Evolutionary conservation across 2,329 filamentous ascomycete species (phyloP), one percentile per base, ranked within the genome.

Genomic region (Escovopsis sp.): DNA sequence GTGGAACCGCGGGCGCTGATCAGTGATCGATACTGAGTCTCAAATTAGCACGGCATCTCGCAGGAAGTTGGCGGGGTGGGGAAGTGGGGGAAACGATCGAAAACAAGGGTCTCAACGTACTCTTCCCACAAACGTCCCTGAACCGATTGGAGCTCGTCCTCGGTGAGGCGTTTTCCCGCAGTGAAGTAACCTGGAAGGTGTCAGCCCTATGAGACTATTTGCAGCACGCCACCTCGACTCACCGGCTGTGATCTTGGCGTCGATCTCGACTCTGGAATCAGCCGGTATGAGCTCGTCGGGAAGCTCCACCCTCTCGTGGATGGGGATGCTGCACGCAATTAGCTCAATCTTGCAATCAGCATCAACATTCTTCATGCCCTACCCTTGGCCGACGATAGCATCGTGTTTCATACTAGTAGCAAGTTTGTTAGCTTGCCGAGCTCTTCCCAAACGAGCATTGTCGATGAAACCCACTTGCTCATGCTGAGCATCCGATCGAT

Each of bases 401-500:
- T 90, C 83, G 58, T 90, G 79, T 64, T 90, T 88, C 82, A 88
- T 87, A 61, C 78, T 84, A 51, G n/a, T n/a, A n/a, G 47, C 47
- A 25, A 30, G n/a, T 16, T 27, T 21, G 21, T 42, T 16, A 41
- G 25, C 13, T 4, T 12, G 4, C 26, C n/a, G 12, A n/a, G 7
- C 14, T 16, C 15, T 27, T 30, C n/a, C 6, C 10, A 17, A 5
- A 11, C 17, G 15, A 31, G 11, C 6, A 9, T 4, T 12, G 4
- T 16, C 17, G 31, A n/a, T 19, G 25, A 17, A 27, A 65, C 76
- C 65, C 53, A 82, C 78, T 96, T 93, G 60, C 84, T 93, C 90
- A 96, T 96, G 63, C 84, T 93, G 48, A 94, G 65, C 90, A 96
- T 98, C 41, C 87, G 72, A 57, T 98, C 90, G 52, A 98, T 96